phyloP scores from a whole-genome alignment of 1,139 yeast species.

The Pneumocystis wakefieldiae region DNA sequence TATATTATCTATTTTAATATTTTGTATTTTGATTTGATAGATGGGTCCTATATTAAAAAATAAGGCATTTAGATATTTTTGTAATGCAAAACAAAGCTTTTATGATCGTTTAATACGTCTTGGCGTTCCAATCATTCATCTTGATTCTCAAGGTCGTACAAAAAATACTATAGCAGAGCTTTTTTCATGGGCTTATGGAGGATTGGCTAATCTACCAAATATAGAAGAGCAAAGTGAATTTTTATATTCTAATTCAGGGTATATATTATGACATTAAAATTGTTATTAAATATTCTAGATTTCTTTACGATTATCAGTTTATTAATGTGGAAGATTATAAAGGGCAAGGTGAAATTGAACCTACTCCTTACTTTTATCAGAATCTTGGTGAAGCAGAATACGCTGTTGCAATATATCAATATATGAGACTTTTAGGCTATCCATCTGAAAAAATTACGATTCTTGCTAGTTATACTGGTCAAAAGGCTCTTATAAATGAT shows the following conservation, averaged over 20 bases:
- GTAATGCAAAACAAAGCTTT: conserved; percentile 19
- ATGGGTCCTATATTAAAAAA: conserved; percentile 19
- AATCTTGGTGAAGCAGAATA: conserved; percentile 43
- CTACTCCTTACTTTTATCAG: conserved; percentile 22
- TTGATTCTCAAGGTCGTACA: conserved; percentile 20
- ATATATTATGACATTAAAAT: not conserved
- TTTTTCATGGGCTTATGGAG: conserved; percentile 19
- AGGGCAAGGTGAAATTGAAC: conserved; percentile 23
- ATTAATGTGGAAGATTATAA: conserved; percentile 26
- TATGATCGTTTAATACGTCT: conserved; percentile 20
- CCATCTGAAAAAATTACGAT: conserved; percentile 30
- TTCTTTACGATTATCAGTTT: conserved; percentile 27
- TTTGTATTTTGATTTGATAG: not conserved
- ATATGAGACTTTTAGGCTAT: conserved; percentile 36
- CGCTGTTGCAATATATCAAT: conserved; percentile 34
- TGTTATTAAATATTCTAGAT: conserved; percentile 30
- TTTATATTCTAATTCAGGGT: not conserved
- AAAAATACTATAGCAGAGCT: conserved; percentile 18
- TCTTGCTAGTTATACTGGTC: conserved; percentile 31
- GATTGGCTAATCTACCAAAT: not conserved
- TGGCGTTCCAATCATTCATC: conserved; percentile 18
- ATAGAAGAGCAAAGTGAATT: not conserved
- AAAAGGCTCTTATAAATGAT: conserved; percentile 21
- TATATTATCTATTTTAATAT: not conserved
- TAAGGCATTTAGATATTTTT: conserved; percentile 12